Evolutionary conservation across 495 filamentous ascomycete genomes (phyloP).

Genomic region (Podospora didyma): DNA sequence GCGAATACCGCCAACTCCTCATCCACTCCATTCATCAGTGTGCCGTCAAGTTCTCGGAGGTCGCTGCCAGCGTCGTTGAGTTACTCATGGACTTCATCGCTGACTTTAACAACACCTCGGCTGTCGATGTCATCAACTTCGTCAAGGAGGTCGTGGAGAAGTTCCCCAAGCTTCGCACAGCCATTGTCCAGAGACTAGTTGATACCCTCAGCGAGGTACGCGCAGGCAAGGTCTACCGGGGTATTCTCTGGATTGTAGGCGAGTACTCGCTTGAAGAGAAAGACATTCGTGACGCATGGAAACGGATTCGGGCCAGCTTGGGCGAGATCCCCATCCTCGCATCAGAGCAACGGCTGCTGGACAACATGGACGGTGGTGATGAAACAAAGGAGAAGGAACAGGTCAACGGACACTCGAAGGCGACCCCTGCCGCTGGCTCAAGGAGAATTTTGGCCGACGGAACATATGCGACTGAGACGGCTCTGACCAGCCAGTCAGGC

Average conservation of each 20-base stretch:
- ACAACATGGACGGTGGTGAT: slow-evolving; percentile 52
- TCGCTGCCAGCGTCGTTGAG: slow-evolving; percentile 93
- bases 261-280: slow-evolving; percentile 92
- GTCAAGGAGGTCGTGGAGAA: slow-evolving; percentile 99
- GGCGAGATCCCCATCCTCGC: slow-evolving; percentile 97
- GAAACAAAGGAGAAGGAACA: slow-evolving; percentile 62
- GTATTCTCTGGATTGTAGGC: slow-evolving; percentile 95
- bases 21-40: slow-evolving; percentile 98
- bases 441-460: slow-evolving; percentile 92
- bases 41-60: slow-evolving; percentile 97
- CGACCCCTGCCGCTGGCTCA: slow-evolving; percentile 74
- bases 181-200: slow-evolving; percentile 85
- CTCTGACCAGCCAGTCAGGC: slow-evolving; percentile 86
- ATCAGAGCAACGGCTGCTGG: slow-evolving; percentile 87
- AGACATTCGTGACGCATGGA: slow-evolving; percentile 97
- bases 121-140: slow-evolving; percentile 96
- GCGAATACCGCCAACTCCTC: slow-evolving; percentile 90
- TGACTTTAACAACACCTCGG: slow-evolving; percentile 95
- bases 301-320: slow-evolving; percentile 85
- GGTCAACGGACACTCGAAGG: slow-evolving; percentile 76
- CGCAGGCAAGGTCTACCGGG: slow-evolving; percentile 95
- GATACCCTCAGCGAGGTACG: slow-evolving; percentile 89
- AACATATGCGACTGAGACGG: slow-evolving; percentile 95
- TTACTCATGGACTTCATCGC: slow-evolving; percentile 99
- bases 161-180: slow-evolving; percentile 82